These are phyloP conservation scores for Ascoidea rubescens DNA, from an alignment of 805 yeast species.

Conservation along the genomic window DNA sequence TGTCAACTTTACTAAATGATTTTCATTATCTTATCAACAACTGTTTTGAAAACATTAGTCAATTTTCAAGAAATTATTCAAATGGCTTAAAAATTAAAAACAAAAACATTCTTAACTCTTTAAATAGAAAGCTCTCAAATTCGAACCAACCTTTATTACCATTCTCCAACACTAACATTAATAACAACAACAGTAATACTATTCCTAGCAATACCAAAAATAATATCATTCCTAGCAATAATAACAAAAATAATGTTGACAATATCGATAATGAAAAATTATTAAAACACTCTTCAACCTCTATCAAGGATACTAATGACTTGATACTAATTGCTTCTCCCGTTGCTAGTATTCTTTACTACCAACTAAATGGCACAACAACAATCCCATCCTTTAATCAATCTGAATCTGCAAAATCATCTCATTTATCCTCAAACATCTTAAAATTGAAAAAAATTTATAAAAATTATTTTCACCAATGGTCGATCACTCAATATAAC, in stretches of 20 bases:
- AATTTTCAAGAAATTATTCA: not conserved
- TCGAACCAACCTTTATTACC: conserved; percentile 13
- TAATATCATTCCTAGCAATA: too few species aligned
- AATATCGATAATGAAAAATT: too few species aligned
- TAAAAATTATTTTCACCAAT: not conserved
- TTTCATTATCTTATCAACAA: not conserved
- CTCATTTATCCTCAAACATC: not conserved
- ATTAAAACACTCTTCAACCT: too few species aligned
- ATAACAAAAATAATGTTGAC: too few species aligned
- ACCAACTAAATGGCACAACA: conserved; percentile 34
- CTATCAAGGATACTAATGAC: too few species aligned
- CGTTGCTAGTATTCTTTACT: conserved; percentile 39
- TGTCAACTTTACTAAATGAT: too few species aligned
- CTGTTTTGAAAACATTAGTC: not conserved
- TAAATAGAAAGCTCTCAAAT: conserved; percentile 10
- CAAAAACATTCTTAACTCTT: too few species aligned
- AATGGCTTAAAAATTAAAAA: too few species aligned
- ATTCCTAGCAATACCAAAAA: conserved; percentile 10
- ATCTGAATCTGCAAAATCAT: too few species aligned
- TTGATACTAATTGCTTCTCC: conserved; percentile 39
- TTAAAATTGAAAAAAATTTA: too few species aligned
- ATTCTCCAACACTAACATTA: too few species aligned
- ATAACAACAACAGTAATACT: conserved; percentile 12
- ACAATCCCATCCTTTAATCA: too few species aligned
- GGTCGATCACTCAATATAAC: conserved; percentile 18